Conservation (phyloP, 495 filamentous ascomycete genomes). For the Penicillium longicatenatum region DNA sequence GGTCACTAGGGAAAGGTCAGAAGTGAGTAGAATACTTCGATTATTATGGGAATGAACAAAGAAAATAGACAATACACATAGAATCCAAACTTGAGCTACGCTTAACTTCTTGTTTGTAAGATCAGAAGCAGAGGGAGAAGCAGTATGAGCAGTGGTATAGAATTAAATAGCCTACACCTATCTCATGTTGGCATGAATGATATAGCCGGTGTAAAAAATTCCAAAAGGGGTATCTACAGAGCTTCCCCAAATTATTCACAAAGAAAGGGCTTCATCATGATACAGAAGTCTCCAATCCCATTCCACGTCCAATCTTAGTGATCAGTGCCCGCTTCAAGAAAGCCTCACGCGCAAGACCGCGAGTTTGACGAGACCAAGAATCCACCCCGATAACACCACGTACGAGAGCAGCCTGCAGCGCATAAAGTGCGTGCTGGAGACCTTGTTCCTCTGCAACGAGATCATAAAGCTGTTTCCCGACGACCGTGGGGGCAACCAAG, state of each 20-base stretch:
- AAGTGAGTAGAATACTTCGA: no score
- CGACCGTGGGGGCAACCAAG: conserved; percentile 90
- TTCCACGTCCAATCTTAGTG: conserved; percentile 82
- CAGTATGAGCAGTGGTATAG: background rate
- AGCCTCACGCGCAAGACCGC: conserved; percentile 82
- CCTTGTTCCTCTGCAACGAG: conserved; percentile 83
- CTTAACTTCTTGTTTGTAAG: no score
- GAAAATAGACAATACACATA: no score
- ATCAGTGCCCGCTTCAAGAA: conserved; percentile 88
- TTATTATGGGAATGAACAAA: no score
- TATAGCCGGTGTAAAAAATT: no score
- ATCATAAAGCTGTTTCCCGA: conserved; percentile 88
- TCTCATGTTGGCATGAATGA: background rate
- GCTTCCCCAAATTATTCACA: background rate
- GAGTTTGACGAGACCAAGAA: conserved; percentile 80
- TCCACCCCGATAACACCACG: conserved; percentile 76
- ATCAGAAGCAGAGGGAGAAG: background rate
- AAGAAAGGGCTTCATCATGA: background rate
- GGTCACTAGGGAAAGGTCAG: no score
- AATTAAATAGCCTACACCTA: background rate
- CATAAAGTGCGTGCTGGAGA: conserved; percentile 80
- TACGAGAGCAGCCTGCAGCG: conserved; percentile 80
- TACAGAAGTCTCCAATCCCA: conserved; percentile 61
- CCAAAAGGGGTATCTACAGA: background rate
- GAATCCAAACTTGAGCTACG: no score